phyloP scores from a whole-genome alignment of 805 yeast species.

The Saturnispora hagleri region DNA sequence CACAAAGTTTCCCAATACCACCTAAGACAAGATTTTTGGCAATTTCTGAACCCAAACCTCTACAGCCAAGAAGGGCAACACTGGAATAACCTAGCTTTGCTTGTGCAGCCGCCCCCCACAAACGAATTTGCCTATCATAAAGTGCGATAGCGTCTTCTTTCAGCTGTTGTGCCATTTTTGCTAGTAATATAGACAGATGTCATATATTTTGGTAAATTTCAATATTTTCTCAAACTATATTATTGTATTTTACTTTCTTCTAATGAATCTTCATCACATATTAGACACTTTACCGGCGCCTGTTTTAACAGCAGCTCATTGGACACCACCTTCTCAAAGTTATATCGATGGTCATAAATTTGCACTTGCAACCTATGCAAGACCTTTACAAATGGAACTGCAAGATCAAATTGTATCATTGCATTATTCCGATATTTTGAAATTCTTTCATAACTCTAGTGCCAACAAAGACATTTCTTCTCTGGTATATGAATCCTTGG shows the following conservation, averaged over 20 bases:
- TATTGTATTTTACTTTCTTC: neutral
- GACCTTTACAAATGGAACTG: constrained; percentile 57
- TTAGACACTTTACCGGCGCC: constrained; percentile 83
- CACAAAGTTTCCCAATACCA: constrained; percentile 73
- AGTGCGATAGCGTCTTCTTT: constrained; percentile 71
- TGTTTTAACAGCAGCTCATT: constrained; percentile 4
- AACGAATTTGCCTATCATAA: constrained; percentile 87
- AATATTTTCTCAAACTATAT: neutral
- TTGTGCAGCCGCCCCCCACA: constrained; percentile 96
- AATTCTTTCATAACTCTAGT: constrained; percentile 44
- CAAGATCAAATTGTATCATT: constrained; percentile 87
- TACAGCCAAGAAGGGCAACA: constrained; percentile 60
- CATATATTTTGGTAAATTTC: neutral
- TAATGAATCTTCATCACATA: constrained; percentile 67
- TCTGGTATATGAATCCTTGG: constrained; percentile 64
- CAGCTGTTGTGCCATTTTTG: constrained; percentile 2
- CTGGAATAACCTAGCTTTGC: constrained; percentile 61
- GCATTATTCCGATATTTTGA: constrained; percentile 83
- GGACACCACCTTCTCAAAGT: neutral
- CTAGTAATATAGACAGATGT: neutral
- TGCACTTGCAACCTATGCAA: constrained; percentile 59
- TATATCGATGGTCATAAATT: constrained; percentile 26
- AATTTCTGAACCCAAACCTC: constrained; percentile 74
- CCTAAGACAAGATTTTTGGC: constrained; percentile 80
- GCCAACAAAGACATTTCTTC: constrained; percentile 21